phyloP scores from a whole-genome alignment of 2,329 filamentous ascomycete genomes.

The Penicillium sp. region DNA sequence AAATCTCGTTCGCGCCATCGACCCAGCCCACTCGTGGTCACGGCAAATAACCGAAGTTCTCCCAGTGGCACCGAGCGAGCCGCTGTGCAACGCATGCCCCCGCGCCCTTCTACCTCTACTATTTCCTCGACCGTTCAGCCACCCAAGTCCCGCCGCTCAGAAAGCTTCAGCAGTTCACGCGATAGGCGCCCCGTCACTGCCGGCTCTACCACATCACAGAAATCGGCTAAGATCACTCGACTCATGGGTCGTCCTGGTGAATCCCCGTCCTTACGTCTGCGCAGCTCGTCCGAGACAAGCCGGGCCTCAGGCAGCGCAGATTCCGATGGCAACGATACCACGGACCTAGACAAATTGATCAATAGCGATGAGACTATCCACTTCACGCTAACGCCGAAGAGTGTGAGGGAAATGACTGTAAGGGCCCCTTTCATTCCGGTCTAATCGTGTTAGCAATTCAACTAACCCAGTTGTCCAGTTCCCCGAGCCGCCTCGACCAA shows the following conservation, averaged over 20 bases:
- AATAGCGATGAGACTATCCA: slow-evolving; percentile 81
- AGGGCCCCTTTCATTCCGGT: background rate
- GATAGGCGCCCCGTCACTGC: slow-evolving; percentile 46
- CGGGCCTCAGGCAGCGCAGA: slow-evolving; percentile 34
- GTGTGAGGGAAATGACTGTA: slow-evolving; percentile 71
- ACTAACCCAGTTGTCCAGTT: slow-evolving; percentile 19
- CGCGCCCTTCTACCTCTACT: slow-evolving; percentile 35
- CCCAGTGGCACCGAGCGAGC: slow-evolving; percentile 39
- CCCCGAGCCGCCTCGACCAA: slow-evolving; percentile 39
- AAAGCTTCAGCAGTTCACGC: slow-evolving; percentile 43
- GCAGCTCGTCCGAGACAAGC: slow-evolving; percentile 43
- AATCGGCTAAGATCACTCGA: slow-evolving; percentile 48
- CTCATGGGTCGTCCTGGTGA: slow-evolving; percentile 41
- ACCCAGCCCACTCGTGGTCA: slow-evolving; percentile 30
- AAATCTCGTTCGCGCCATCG: slow-evolving; percentile 31
- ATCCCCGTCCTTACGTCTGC: slow-evolving; percentile 33
- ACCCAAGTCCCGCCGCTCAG: slow-evolving; percentile 41
- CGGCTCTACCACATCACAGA: slow-evolving; percentile 45
- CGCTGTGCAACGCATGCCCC: slow-evolving; percentile 45
- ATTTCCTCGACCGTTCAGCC: slow-evolving; percentile 27
- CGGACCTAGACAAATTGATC: slow-evolving; percentile 78
- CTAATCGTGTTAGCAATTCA: background rate
- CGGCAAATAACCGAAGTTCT: slow-evolving; percentile 27
- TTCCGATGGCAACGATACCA: slow-evolving; percentile 57
- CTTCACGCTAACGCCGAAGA: slow-evolving; percentile 79